phyloP scores from a whole-genome alignment of 768 basidiomycete genomes.

The Rickenella mellea region DNA sequence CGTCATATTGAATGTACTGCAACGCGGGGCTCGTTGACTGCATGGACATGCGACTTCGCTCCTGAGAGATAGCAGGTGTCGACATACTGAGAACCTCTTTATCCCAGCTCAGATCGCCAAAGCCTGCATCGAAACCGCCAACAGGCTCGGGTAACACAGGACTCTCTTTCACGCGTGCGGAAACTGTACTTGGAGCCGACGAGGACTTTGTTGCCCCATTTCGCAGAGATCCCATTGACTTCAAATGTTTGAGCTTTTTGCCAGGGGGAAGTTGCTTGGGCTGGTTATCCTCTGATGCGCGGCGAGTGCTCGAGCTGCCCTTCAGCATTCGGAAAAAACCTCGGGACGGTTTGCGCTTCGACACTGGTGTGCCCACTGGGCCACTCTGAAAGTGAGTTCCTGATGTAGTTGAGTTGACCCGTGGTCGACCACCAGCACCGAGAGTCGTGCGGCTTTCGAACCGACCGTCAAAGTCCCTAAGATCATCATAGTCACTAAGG shows the following conservation, averaged over 20 bases:
- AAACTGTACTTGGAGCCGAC: slow-evolving; percentile 14
- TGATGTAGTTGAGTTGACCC: slow-evolving; percentile 5
- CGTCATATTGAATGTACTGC: too few relatives aligned
- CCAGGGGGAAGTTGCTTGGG: slow-evolving; percentile 21
- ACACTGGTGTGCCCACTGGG: slow-evolving; percentile 12
- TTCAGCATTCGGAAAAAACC: slow-evolving; percentile 61
- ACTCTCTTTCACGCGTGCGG: slow-evolving; percentile 29
- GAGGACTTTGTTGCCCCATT: slow-evolving; percentile 45
- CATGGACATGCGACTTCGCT: background rate
- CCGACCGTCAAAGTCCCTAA: slow-evolving; percentile 78
- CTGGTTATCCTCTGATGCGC: slow-evolving; percentile 28
- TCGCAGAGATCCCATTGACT: slow-evolving; percentile 73
- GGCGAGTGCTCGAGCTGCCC: slow-evolving; percentile 32
- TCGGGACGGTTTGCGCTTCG: slow-evolving; percentile 52
- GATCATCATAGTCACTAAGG: slow-evolving; percentile 83
- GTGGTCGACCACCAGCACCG: slow-evolving; percentile 30
- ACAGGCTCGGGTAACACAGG: slow-evolving; percentile 46
- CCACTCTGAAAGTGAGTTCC: slow-evolving; percentile 23
- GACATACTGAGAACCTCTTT: slow-evolving; percentile 5
- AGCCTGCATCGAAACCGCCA: slow-evolving; percentile 43
- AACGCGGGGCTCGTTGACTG: slow-evolving; percentile 15
- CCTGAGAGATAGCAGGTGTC: slow-evolving; percentile 7
- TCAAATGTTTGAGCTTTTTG: slow-evolving; percentile 61
- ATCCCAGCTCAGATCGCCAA: slow-evolving; percentile 37
- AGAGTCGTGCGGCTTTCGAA: slow-evolving; percentile 77